These are phyloP conservation scores for Aspergillus kassunensis DNA, from an alignment of 495 filamentous ascomycete species.

Conservation along the genomic window DNA sequence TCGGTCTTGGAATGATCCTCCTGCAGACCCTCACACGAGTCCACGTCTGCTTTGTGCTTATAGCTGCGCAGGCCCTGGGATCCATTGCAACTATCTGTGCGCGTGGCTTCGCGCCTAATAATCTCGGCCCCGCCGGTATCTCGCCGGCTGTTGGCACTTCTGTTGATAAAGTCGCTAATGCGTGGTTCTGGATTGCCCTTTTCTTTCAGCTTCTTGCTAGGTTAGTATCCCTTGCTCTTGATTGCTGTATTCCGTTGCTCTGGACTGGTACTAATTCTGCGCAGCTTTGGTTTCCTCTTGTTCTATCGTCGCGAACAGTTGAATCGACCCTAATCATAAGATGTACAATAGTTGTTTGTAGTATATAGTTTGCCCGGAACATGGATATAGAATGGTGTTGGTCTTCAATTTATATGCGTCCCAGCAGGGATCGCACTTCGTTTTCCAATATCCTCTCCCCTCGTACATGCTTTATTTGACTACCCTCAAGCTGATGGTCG, in stretches of 20 bases:
- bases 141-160: slow-evolving; percentile 41
- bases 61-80: slow-evolving; percentile 46
- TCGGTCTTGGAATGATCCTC: slow-evolving; percentile 48
- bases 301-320: no score
- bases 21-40: slow-evolving; percentile 44
- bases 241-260: not conserved
- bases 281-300: no score
- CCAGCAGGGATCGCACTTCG: no score
- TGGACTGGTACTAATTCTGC: no score
- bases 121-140: slow-evolving; percentile 32
- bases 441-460: no score
- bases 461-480: no score
- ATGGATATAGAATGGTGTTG: no score
- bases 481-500: no score
- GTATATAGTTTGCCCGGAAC: no score
- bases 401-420: no score
- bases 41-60: slow-evolving; percentile 44
- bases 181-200: slow-evolving; percentile 64
- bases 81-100: slow-evolving; percentile 46
- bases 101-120: slow-evolving; percentile 22
- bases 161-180: slow-evolving; percentile 45
- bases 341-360: no score
- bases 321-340: no score
- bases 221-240: slow-evolving; percentile 16
- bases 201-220: slow-evolving; percentile 53